Evolutionary conservation across 345 rosid species (phyloP).

Genomic region (Populus euphratica): DNA sequence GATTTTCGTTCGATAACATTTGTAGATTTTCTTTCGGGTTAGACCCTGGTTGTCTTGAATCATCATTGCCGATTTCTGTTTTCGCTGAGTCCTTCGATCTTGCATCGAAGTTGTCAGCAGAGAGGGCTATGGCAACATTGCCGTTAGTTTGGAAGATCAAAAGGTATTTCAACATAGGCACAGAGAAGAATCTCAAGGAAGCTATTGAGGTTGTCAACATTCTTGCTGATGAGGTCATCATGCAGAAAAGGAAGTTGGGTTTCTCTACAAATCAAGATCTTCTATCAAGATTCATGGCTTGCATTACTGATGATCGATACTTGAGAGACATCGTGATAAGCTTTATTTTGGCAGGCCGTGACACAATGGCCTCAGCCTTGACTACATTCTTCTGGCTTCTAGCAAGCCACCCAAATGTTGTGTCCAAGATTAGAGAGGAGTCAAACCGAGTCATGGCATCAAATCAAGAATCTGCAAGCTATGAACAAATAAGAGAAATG

Average conservation of each 20-base stretch:
- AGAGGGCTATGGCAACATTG: slow-evolving; percentile 52
- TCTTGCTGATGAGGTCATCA: slow-evolving; percentile 51
- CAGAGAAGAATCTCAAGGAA: slow-evolving; percentile 52
- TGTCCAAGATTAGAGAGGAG: slow-evolving; percentile 27
- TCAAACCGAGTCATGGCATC: slow-evolving; percentile 35
- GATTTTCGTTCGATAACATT: slow-evolving; percentile 63
- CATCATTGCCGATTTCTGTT: slow-evolving; percentile 48
- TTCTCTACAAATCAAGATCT: slow-evolving; percentile 45
- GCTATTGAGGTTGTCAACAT: slow-evolving; percentile 40
- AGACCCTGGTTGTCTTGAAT: slow-evolving; percentile 60
- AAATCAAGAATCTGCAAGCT: slow-evolving; percentile 27
- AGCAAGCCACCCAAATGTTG: slow-evolving; percentile 37
- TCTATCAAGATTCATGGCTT: slow-evolving; percentile 59
- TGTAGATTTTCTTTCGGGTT: slow-evolving; percentile 61
- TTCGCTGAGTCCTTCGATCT: slow-evolving; percentile 57
- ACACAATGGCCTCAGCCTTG: slow-evolving; percentile 53
- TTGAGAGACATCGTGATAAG: slow-evolving; percentile 66
- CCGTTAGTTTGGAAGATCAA: slow-evolving; percentile 59
- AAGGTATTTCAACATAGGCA: slow-evolving; percentile 55
- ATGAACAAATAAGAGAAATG: slow-evolving; percentile 33
- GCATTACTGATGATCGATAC: slow-evolving; percentile 38
- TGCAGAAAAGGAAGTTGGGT: slow-evolving; percentile 38
- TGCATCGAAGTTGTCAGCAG: slow-evolving; percentile 59
- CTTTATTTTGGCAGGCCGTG: slow-evolving; percentile 61
- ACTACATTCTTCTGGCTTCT: slow-evolving; percentile 50